Base-by-base conservation (phyloP, 768 basidiomycete species). In the Podaxis sp. region DNA sequence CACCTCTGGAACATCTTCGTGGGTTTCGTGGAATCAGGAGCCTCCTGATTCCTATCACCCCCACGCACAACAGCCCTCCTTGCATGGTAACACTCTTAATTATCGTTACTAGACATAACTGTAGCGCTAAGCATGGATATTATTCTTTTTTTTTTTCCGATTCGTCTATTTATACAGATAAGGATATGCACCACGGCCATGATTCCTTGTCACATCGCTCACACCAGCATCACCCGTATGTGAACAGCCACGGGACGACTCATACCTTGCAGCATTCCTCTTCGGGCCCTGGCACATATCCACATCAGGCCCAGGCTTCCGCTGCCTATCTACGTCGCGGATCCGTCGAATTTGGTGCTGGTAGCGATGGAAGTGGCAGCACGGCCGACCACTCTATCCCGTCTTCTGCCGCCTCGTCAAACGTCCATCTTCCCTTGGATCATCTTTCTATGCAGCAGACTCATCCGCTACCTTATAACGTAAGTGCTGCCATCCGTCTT, bases 391-490 rank as follows among this genome's bases (percentile, higher is more conserved):
- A 76, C 6, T 83, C 82, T 0, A 74, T 80, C 2, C 79, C 80
- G n/a, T 83, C 84, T 9, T 84, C 84, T 49, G 84, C 86, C 11
- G 66, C 81, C 8, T 85, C 84, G 8, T 85, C 84, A 6, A 78
- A 67, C 30, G 75, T 80, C 9, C 86, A 86, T 65, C 78, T 86
- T 3, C 85, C 85, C 2, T 57, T 75, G 38, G 70, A 68, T 44
- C 39, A 24, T 44, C 55, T 57, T 36, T 39, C 59, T 15, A 53
- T 46, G 40, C 64, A 62, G 19, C 59, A 61, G 22, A 17, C 38
- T 30, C 54, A 17, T 30, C 12, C 38, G 39, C 42, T 61, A 52
- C 38, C 38, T 19, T 64, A 56, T 65, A 49, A 58, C 58, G 26
- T 61, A 53, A 64, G 61, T 61, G 33, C 7, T 33, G 8, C 9